Percentiles rank a stretch among this genome's conserved stretches.
phyloP scores from a whole-genome alignment of 2,329 filamentous ascomycete genomes.

The Tolypocladium pustulatum region DNA sequence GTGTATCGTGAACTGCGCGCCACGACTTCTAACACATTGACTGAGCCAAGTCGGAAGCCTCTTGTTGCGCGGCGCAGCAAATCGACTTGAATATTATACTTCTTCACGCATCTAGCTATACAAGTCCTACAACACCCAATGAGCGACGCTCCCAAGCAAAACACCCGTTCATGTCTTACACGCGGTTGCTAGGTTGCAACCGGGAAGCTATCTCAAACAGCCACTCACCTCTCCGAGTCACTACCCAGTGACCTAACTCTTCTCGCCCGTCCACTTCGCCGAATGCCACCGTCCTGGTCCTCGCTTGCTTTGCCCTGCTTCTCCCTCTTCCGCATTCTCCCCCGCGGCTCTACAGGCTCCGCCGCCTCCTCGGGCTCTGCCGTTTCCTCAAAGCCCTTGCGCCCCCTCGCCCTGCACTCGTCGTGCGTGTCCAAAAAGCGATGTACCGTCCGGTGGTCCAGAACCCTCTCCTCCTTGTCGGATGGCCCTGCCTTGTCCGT shows the following conservation, averaged over 20 bases:
- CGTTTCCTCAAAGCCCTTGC: slow-evolving; percentile 18
- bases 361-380: slow-evolving; percentile 16
- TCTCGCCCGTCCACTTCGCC: slow-evolving; percentile 24
- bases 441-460: slow-evolving; percentile 82
- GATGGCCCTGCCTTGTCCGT: slow-evolving; percentile 68
- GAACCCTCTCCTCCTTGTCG: slow-evolving; percentile 61
- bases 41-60: neutral
- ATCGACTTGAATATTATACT: neutral
- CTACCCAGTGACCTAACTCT: slow-evolving; percentile 11
- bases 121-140: neutral
- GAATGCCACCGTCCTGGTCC: slow-evolving; percentile 6
- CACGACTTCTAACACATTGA: neutral
- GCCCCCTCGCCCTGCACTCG: slow-evolving; percentile 45
- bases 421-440: slow-evolving; percentile 68
- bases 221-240: neutral
- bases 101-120: neutral
- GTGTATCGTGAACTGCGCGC: neutral
- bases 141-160: neutral
- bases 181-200: neutral
- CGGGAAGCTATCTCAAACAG: neutral
- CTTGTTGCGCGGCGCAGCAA: neutral
- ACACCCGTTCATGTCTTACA: neutral
- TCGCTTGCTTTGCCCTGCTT: neutral
- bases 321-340: slow-evolving; percentile 1
- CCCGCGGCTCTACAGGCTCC: slow-evolving; percentile 6